Conservation (phyloP, 176 grass and related monocot genomes). For the Carex cristatella region DNA sequence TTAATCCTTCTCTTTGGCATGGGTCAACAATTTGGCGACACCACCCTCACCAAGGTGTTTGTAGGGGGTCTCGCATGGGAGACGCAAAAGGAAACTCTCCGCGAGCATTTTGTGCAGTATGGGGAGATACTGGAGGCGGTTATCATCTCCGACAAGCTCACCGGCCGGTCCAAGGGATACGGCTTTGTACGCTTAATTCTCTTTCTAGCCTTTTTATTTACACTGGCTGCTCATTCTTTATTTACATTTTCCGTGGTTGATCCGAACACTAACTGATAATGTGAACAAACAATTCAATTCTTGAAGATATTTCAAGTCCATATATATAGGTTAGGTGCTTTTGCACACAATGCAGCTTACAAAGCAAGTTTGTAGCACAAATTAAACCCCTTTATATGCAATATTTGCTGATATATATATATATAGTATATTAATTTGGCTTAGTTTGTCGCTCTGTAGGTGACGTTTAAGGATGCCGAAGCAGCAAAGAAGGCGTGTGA, state of each 20-base stretch:
- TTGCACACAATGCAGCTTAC: background rate
- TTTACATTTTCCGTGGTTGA: constrained; percentile 1
- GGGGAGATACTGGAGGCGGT: constrained; percentile 98
- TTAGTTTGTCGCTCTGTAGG: constrained; percentile 28
- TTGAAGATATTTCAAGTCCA: background rate
- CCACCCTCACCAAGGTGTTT: constrained; percentile 96
- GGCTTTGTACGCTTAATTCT: constrained; percentile 52
- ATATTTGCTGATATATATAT: background rate
- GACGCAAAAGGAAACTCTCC: constrained; percentile 92
- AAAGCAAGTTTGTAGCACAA: background rate
- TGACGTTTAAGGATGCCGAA: constrained; percentile 94
- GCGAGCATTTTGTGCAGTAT: constrained; percentile 79
- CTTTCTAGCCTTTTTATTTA: background rate
- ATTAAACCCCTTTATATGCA: background rate
- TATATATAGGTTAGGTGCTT: background rate
- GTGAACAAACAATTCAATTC: background rate
- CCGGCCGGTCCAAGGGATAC: constrained; percentile 98
- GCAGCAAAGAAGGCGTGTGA: constrained; percentile 95
- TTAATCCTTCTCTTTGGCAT: background rate
- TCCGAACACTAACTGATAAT: background rate
- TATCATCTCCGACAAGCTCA: constrained; percentile 99
- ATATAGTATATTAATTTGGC: too few relatives aligned
- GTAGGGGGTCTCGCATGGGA: constrained; percentile 96
- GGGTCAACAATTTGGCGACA: constrained; percentile 62
- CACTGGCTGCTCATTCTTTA: background rate